Evolutionary conservation across 179 eudicot species (phyloP).

Genomic region (Actinidia chinensis): DNA sequence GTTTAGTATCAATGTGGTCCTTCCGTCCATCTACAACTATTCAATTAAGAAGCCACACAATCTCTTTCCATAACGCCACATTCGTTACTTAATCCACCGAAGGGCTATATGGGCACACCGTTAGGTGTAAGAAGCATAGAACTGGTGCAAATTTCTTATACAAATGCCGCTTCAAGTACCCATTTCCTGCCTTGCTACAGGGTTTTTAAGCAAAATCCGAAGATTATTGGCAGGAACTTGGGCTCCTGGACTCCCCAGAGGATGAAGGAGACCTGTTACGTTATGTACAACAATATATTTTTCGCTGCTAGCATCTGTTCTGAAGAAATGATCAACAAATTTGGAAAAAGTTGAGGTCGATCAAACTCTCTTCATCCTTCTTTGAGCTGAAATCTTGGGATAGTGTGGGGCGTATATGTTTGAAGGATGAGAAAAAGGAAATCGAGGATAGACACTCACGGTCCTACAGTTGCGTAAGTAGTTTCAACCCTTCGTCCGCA

Average conservation of each 20-base stretch:
- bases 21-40: no score
- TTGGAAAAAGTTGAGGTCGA: no score
- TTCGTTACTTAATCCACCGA: no score
- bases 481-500: no score
- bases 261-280: slow-evolving; percentile 81
- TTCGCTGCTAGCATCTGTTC: slow-evolving; percentile 96
- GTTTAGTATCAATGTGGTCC: no score
- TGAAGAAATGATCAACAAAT: slow-evolving; percentile 62
- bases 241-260: slow-evolving; percentile 72
- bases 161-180: slow-evolving; percentile 92
- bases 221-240: slow-evolving; percentile 64
- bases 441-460: no score
- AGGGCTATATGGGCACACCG: no score
- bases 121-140: slow-evolving; percentile 18
- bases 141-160: slow-evolving; percentile 75
- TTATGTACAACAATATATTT: slow-evolving; percentile 84
- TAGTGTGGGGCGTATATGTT: no score
- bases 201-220: slow-evolving; percentile 63
- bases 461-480: no score
- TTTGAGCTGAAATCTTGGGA: neutral
- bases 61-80: no score
- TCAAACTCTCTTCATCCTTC: neutral
- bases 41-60: no score
- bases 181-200: slow-evolving; percentile 65
- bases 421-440: no score